These are phyloP conservation scores for Chlamydomonas schloesseri DNA, from an alignment of 139 green algal genomes.

Conservation along the genomic window DNA sequence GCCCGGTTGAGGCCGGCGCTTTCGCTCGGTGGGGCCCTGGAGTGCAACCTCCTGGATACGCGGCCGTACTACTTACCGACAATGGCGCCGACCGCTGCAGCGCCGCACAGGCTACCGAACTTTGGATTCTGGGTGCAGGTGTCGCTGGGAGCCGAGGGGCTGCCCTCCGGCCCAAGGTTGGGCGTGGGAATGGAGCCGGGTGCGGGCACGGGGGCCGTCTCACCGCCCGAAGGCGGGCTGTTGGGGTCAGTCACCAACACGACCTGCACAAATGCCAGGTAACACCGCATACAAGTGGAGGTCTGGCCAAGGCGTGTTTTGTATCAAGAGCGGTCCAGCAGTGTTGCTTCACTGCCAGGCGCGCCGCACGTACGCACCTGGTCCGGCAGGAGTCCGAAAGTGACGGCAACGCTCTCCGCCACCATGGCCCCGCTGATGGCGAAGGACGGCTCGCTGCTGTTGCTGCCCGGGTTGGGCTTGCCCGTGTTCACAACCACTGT, in stretches of 20 bases:
- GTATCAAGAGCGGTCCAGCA: too few relatives aligned
- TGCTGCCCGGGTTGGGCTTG: background rate
- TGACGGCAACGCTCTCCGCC: background rate
- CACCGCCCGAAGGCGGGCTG: background rate
- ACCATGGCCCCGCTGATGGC: background rate
- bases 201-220: background rate
- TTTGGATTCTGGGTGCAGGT: background rate
- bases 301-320: background rate
- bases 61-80: background rate
- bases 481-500: background rate
- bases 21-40: too few relatives aligned
- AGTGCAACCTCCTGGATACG: too few relatives aligned
- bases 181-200: background rate
- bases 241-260: background rate
- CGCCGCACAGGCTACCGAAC: slow-evolving; percentile 5
- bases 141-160: background rate
- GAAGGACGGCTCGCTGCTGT: background rate
- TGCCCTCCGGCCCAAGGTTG: background rate
- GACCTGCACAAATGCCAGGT: background rate
- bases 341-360: too few relatives aligned
- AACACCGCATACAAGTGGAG: background rate
- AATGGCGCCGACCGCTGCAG: slow-evolving; percentile 12
- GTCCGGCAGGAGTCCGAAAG: background rate
- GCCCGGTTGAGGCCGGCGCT: too few relatives aligned
- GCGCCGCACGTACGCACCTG: too few relatives aligned